Evolutionary conservation across 805 yeast species (phyloP), one percentile per base, ranked within the genome.

Genomic region (Ogataea parapolymorpha): DNA sequence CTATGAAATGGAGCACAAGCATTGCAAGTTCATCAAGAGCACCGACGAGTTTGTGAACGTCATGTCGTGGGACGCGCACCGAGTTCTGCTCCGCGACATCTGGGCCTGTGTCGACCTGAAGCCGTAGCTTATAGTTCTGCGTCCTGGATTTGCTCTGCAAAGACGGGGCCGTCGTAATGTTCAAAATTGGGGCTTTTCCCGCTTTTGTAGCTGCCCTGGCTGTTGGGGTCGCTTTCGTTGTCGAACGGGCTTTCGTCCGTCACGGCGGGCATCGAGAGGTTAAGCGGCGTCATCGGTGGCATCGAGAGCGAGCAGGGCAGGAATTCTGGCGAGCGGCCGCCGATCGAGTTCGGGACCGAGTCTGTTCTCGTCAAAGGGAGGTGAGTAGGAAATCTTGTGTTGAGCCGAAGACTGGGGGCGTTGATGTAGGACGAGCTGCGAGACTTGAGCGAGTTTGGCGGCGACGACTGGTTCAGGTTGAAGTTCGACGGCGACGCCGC

Each of bases 401-500:
- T 35, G 18, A 34, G 14, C 13, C 43, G 9, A 10, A 24, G 26
- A 15, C 28, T 18, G 2, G 43, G 26, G 3, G 24, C 43, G 24
- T 49, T 46, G 23, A 51, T 22, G 18, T 44, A 54, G 13, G 58
- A 49, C 10, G 57, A 48, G 24, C 57, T 18, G 50, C 58, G 41
- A 45, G 58, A 25, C 63, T 63, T 47, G 51, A 53, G 39, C 1
- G 68, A 62, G 10, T 48, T 50, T 13, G 81, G 80, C 1, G 81
- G 81, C 0, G 81, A 74, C 38, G 71, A 72, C 15, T 74, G 67
- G n/a, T 70, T 65, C 32, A 77, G 58, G 69, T 76, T 71, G 46
- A 77, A 75, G 35, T 75, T 57, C 4, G 80, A 74, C 1, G 82
- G 82, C 0, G 80, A 74, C 5, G 77, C 79, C 2, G 74, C 72